Evolutionary conservation across 148 eudicot species (phyloP).

Genomic region (Dianthus caryophyllus): DNA sequence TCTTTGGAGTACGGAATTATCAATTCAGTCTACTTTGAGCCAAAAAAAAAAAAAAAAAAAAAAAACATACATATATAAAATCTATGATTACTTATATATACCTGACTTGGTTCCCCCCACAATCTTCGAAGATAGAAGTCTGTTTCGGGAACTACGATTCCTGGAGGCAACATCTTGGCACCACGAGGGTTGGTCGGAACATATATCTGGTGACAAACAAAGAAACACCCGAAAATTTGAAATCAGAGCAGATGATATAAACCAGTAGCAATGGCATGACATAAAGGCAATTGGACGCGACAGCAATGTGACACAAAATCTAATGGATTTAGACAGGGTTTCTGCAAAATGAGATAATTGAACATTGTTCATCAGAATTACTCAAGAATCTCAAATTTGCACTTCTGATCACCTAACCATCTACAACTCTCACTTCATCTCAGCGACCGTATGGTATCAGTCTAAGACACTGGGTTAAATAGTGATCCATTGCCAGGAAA

Average conservation of each 20-base stretch:
- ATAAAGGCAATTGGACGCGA: neutral
- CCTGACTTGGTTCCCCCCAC: slow-evolving; percentile 97
- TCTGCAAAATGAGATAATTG: neutral
- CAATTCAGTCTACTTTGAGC: neutral
- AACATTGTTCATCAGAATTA: neutral
- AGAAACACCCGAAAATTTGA: neutral
- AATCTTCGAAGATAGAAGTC: slow-evolving; percentile 86
- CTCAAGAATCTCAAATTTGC: no score
- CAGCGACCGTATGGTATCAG: no score
- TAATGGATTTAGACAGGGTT: neutral
- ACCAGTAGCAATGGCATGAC: neutral
- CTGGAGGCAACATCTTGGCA: slow-evolving; percentile 92
- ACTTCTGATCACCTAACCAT: no score
- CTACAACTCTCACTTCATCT: no score
- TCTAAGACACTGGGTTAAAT: no score
- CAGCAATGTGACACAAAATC: neutral
- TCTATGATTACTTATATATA: slow-evolving; percentile 21
- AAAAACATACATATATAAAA: neutral
- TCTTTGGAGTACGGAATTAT: no score
- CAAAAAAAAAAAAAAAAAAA: no score
- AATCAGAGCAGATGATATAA: neutral
- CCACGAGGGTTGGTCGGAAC: slow-evolving; percentile 96
- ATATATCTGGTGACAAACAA: slow-evolving; percentile 49
- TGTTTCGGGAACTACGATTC: slow-evolving; percentile 76
- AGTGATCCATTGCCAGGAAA: no score